Evolutionary conservation across 306 rosid species (phyloP), one percentile per base, ranked within the genome.

Genomic region (Quercus agrifolia): DNA sequence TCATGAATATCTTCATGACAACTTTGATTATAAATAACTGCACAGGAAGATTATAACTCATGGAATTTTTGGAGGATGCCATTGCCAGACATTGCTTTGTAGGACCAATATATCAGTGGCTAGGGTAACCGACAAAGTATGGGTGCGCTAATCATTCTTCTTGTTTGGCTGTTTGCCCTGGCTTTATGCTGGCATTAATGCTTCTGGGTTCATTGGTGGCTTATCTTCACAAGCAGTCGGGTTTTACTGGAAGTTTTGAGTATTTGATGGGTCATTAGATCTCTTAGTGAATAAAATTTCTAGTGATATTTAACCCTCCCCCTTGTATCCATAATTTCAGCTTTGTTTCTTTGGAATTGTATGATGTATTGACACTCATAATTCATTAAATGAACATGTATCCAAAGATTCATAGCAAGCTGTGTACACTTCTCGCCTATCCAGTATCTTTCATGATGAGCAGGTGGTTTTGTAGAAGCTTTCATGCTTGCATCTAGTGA

Each of bases 31-130:
- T 52, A 23, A n/a, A 82, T 61, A 58, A 31, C 44, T 71, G 5
- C 74, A 84, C 96, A 95, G 98, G 98, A 95, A 83, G 99, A 95
- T 76, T 95, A 15, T 80, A 95, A 95, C 85, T 83, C 98, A 6
- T 95, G 99, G 99, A 95, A 95, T 79, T 95, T 74, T 63, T 95
- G 99, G 99, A 95, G 41, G 82, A 20, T 89, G 78, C 97, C 98
- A 59, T 72, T 89, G 83, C 89, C 96, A 11, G 98, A 91, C 18
- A 6, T 90, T 59, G 92, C 84, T 5, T 38, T 18, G 4, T 88
- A 77, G 80, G 41, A 17, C 70, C 21, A 17, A 64, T 9, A 6
- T 10, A 19, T 30, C 46, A 64, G 46, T 17, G 8, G 70, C 46
- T 7, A 15, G 70, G 23, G 12, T 30, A 38, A 28, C 70, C 46